Conservation (phyloP, 306 rosid genomes). For the Pyrus betulifolia region DNA sequence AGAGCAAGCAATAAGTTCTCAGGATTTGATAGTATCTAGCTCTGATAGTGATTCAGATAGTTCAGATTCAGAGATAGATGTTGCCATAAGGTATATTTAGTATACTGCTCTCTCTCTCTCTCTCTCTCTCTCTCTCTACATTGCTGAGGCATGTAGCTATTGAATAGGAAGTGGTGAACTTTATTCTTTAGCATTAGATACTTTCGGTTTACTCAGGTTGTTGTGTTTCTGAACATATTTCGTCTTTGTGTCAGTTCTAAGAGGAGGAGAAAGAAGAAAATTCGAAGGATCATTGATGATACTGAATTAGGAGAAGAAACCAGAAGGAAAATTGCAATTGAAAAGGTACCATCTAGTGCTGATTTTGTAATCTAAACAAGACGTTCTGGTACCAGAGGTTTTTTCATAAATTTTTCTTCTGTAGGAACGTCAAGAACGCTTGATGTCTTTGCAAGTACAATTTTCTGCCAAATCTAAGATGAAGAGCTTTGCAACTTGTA, state of each 20-base stretch:
- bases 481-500: constrained; percentile 45
- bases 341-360: constrained; percentile 48
- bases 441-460: constrained; percentile 71
- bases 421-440: constrained; percentile 95
- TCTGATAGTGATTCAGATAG: constrained; percentile 72
- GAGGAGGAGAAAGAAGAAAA: constrained; percentile 72
- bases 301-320: constrained; percentile 98
- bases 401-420: constrained; percentile 11
- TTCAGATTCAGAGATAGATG: constrained; percentile 46
- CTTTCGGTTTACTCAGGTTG: not conserved
- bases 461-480: constrained; percentile 63
- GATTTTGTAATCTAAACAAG: constrained; percentile 6
- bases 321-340: constrained; percentile 84
- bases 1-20: constrained; percentile 46
- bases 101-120: constrained; percentile 2
- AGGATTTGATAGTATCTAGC: constrained; percentile 37
- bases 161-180: not conserved
- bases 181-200: not conserved
- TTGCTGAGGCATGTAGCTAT: not conserved
- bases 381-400: not conserved
- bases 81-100: constrained; percentile 45
- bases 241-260: constrained; percentile 45
- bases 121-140: not conserved
- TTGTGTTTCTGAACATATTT: not conserved
- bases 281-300: constrained; percentile 93